Evolutionary conservation across 2,329 filamentous ascomycete species (phyloP).

Genomic region (Aspergillus nomiae): DNA sequence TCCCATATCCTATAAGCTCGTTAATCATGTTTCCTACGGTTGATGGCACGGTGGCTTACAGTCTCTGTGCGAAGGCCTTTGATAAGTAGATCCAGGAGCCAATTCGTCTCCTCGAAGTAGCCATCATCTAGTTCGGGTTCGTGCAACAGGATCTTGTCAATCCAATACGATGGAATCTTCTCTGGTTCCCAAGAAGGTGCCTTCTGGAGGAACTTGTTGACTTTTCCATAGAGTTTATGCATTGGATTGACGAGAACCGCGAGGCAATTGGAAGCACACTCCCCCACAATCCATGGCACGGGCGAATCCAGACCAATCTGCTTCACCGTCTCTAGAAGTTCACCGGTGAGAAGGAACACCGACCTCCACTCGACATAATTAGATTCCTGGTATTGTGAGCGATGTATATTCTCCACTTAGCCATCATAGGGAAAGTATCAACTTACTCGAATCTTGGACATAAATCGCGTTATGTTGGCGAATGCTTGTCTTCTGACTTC

Average conservation of each 20-base stretch:
- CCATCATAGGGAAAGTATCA: conserved; percentile 8
- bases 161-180: conserved; percentile 60
- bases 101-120: conserved; percentile 71
- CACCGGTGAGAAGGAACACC: conserved; percentile 76
- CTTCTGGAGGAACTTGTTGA: conserved; percentile 80
- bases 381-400: conserved; percentile 55
- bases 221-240: conserved; percentile 80
- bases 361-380: conserved; percentile 75
- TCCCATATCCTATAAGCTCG: conserved; percentile 45
- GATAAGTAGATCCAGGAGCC: conserved; percentile 72
- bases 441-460: conserved; percentile 51
- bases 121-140: conserved; percentile 72
- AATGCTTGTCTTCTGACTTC: conserved; percentile 77
- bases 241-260: conserved; percentile 73
- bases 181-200: conserved; percentile 71
- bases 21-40: conserved; percentile 13
- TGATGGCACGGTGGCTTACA: conserved; percentile 40
- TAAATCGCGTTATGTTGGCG: conserved; percentile 42
- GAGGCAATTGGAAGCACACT: conserved; percentile 72
- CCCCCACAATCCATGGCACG: conserved; percentile 72
- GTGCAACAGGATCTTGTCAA: conserved; percentile 72
- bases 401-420: not conserved
- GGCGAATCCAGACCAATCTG: conserved; percentile 56
- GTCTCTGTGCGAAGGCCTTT: conserved; percentile 62
- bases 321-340: conserved; percentile 74